A percentile compares a stretch with the other conserved stretches of the same genome.
phyloP scores from a whole-genome alignment of 768 basidiomycete genomes.

The Mycena maculata region DNA sequence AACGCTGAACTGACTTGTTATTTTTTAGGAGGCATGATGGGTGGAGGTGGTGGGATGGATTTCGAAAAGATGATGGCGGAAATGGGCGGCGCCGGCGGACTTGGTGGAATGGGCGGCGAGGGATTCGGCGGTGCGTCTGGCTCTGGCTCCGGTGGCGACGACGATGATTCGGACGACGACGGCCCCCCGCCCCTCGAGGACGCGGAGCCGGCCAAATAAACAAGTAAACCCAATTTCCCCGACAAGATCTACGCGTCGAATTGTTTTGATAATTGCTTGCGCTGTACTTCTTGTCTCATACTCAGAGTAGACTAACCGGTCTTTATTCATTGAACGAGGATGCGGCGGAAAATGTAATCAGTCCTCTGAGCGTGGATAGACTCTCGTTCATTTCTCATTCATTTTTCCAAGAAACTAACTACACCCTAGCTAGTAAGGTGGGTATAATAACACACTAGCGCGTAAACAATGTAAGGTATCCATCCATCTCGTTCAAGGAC shows the following conservation, averaged over 20 bases:
- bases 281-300: conserved; percentile 9
- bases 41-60: conserved; percentile 64
- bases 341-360: neutral
- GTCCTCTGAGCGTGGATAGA: too few relatives aligned
- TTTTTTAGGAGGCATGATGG: conserved; percentile 16
- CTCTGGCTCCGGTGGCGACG: conserved; percentile 49
- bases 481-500: conserved; percentile 1
- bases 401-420: conserved; percentile 10
- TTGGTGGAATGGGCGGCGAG: conserved; percentile 50
- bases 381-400: conserved; percentile 5
- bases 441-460: neutral
- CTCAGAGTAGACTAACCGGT: conserved; percentile 15
- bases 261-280: conserved; percentile 28
- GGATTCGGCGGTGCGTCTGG: conserved; percentile 38
- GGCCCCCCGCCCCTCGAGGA: conserved; percentile 88
- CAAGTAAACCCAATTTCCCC: neutral
- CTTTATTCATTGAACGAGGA: neutral
- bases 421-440: conserved; percentile 3
- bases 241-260: conserved; percentile 18
- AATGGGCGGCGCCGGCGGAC: conserved; percentile 51
- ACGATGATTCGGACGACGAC: conserved; percentile 68
- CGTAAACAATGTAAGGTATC: neutral
- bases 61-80: conserved; percentile 72
- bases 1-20: too few relatives aligned
- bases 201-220: conserved; percentile 39